Evolutionary conservation across 352 stramenopile genomes (phyloP), one percentile per base, ranked within the genome.

Genomic region (Phytophthora pluvialis): DNA sequence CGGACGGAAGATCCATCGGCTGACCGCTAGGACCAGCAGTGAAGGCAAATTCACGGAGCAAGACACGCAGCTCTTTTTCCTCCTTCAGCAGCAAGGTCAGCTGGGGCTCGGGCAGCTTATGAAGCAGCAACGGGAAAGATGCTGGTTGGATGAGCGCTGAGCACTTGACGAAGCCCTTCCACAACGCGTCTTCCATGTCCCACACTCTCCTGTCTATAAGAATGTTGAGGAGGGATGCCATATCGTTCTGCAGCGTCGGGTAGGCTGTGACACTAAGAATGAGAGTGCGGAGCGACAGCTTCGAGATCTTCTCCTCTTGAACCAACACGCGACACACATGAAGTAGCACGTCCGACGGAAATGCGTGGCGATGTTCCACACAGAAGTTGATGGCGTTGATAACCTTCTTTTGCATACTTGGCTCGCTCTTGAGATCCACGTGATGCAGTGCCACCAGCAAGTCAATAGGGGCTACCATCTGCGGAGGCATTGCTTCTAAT

Each of bases 81-180:
- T 91, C 83, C 8, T 80, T 72, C 31, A 94, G 52, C 33, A 91
- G 59, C 31, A 61, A 64, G 13, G 62, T 53, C 28, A 91, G 72
- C 49, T 90, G 83, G 12, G 49, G 48, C n/a, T 77, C 39, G 5
- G 83, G 83, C 11, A 94, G 72, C 28, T 65, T 73, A 18, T 79
- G 67, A 0, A 90, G 65, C n/a, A 94, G 66, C 49, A 92, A 46
- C 4, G 77, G 68, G 50, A 93, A 89, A 45, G 82, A 92, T 57
- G 82, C 78, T 31, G 86, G 86, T 53, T 93, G 83, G 29, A 93
- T 79, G 9, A 93, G 75, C 8, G 79, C 86, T 46, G 82, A 70
- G 38, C 83, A 90, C 60, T 94, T 94, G 46, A 94, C 74, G 40
- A 92, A 94, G 12, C 84, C 86, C 38, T 88, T 91, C 86, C 86